Percentiles rank a stretch among this genome's conserved stretches.
These are phyloP conservation scores for Talaromyces sp. DNA, from an alignment of 2,329 filamentous ascomycete genomes.

Conservation along the genomic window DNA sequence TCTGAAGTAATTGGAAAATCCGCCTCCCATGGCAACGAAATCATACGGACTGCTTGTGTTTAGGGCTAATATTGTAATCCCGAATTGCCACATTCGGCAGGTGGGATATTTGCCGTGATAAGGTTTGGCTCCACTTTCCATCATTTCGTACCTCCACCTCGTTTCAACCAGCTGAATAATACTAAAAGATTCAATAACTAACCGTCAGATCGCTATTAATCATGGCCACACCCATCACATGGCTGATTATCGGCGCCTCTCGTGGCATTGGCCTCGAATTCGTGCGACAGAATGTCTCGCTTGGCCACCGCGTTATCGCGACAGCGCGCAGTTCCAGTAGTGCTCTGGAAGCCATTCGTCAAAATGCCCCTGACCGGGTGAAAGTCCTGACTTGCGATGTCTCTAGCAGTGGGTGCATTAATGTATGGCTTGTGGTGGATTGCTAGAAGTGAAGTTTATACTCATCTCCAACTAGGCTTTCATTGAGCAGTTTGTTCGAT, in stretches of 20 bases:
- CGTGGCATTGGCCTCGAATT: conserved; percentile 46
- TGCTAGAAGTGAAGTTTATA: not conserved
- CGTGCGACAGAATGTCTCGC: conserved; percentile 43
- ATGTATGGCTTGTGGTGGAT: conserved; percentile 27
- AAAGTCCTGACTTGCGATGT: conserved; percentile 42
- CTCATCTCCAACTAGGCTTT: not conserved
- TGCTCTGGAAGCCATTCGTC: conserved; percentile 25
- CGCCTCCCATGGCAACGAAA: too few species aligned
- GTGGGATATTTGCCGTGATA: not conserved
- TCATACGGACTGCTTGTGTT: too few species aligned
- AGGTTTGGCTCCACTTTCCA: not conserved
- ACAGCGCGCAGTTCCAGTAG: conserved; percentile 43
- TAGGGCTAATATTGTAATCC: not conserved
- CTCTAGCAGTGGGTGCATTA: conserved; percentile 48
- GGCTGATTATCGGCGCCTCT: conserved; percentile 28
- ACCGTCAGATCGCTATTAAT: not conserved
- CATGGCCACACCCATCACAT: conserved; percentile 14
- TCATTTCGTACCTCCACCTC: not conserved
- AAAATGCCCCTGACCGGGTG: conserved; percentile 38
- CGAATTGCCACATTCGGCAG: not conserved
- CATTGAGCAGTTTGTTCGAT: conserved; percentile 26
- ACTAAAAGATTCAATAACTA: not conserved
- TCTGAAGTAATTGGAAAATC: too few species aligned
- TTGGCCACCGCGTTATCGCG: conserved; percentile 47
- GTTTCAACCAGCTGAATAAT: not conserved